phyloP scores from a whole-genome alignment of 1,284 basidiomycete genomes.

The Heterobasidion occidentale region DNA sequence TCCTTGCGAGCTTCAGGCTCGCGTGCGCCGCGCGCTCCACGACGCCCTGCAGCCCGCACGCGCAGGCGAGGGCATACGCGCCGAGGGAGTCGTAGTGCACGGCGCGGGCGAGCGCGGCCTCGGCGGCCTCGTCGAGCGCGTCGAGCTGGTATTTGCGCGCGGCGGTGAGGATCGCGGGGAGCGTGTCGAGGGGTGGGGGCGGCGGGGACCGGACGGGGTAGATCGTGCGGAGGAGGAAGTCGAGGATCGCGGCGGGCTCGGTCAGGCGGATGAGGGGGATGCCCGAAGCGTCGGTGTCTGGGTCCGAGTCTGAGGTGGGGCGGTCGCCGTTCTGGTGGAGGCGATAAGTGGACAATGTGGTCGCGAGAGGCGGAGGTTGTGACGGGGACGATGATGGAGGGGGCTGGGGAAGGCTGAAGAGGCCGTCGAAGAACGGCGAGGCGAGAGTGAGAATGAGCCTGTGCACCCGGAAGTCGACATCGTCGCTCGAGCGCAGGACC shows the following conservation, averaged over 20 bases:
- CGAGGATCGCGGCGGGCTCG: background rate
- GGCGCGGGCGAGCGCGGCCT: background rate
- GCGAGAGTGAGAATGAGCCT: slow-evolving; percentile 23
- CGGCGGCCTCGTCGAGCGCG: background rate
- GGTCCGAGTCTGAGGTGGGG: no score
- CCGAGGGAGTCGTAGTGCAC: background rate
- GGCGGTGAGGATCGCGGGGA: background rate
- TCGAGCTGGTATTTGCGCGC: slow-evolving; percentile 2
- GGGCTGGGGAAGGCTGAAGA: slow-evolving; percentile 18
- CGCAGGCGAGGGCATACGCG: background rate
- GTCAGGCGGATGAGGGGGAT: slow-evolving; percentile 2
- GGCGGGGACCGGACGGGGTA: slow-evolving; percentile 4
- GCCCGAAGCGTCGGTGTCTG: background rate
- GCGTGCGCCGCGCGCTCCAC: background rate
- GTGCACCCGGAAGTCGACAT: slow-evolving; percentile 24
- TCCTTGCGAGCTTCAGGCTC: background rate
- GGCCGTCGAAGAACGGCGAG: slow-evolving; percentile 27
- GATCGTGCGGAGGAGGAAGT: slow-evolving; percentile 1
- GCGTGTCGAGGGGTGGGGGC: background rate
- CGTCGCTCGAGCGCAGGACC: slow-evolving; percentile 26
- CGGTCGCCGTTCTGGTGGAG: no score
- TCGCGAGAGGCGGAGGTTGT: background rate
- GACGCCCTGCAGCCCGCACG: background rate
- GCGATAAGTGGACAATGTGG: background rate
- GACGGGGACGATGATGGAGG: background rate